Conservation (phyloP, 352 stramenopile species). For the Pythium dissimile region DNA sequence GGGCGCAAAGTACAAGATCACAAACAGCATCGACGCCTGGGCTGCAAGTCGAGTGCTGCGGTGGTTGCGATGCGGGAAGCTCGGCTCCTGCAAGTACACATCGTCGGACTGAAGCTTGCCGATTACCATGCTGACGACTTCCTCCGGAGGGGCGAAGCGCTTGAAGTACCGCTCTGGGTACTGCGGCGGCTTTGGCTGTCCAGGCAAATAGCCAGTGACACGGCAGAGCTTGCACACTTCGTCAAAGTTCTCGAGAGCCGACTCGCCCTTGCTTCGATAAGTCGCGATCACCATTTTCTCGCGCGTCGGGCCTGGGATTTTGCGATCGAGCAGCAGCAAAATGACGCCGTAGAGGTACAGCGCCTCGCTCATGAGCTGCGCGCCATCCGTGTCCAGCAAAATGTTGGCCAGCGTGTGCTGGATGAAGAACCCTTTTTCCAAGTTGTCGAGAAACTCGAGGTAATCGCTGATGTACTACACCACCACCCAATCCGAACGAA, state of each 20-base stretch:
- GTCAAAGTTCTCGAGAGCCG: conserved; percentile 87
- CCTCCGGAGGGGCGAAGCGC: conserved; percentile 80
- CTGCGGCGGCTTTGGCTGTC: conserved; percentile 77
- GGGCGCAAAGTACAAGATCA: conserved; percentile 93
- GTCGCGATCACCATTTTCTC: conserved; percentile 93
- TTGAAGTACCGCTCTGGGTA: conserved; percentile 90
- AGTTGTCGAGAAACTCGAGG: conserved; percentile 89
- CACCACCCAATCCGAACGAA: neutral
- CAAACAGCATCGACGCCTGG: conserved; percentile 94
- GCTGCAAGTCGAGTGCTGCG: conserved; percentile 86
- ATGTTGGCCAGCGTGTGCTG: conserved; percentile 94
- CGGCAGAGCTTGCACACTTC: conserved; percentile 90
- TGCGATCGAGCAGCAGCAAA: conserved; percentile 91
- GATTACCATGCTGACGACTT: conserved; percentile 92
- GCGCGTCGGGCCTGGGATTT: conserved; percentile 83
- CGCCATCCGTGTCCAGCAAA: conserved; percentile 91
- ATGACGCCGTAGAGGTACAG: conserved; percentile 95
- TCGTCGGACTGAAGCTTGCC: conserved; percentile 93
- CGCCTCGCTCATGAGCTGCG: conserved; percentile 93
- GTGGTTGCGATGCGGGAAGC: conserved; percentile 92
- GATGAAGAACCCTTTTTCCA: conserved; percentile 94
- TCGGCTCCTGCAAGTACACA: conserved; percentile 90
- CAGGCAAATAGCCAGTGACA: conserved; percentile 86
- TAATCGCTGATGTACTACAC: conserved; percentile 91
- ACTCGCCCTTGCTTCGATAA: conserved; percentile 87